Percentiles rank a stretch among this genome's conserved stretches.
phyloP scores from a whole-genome alignment of 192 early-diverging fungal species.

The Dissophora ornata region DNA sequence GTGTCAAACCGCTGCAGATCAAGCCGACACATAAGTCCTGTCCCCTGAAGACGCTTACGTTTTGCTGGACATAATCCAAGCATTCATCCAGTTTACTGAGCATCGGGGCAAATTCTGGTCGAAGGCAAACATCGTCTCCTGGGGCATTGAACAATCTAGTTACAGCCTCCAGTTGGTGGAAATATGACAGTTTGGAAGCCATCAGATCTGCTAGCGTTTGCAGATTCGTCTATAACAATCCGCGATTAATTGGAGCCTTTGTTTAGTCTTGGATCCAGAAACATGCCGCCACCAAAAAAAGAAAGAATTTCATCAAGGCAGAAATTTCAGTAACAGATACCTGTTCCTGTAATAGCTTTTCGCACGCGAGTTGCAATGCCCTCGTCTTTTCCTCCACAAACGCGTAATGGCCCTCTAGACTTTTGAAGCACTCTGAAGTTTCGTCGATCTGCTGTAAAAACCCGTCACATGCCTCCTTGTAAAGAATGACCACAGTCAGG shows the following conservation, averaged over 20 bases:
- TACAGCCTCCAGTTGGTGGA: constrained; percentile 87
- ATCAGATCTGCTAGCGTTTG: constrained; percentile 68
- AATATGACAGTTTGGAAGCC: constrained; percentile 74
- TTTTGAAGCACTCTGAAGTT: constrained; percentile 67
- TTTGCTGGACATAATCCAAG: constrained; percentile 76
- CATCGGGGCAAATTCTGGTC: constrained; percentile 83
- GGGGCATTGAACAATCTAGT: constrained; percentile 82
- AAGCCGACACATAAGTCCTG: too few species aligned
- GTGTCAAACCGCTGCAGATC: too few species aligned
- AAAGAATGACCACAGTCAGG: constrained; percentile 65
- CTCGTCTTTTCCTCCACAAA: constrained; percentile 84
- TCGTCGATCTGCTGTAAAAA: constrained; percentile 72
- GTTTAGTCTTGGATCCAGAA: not conserved
- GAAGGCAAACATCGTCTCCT: constrained; percentile 85
- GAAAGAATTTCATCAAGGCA: too few species aligned
- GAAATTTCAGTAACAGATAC: too few species aligned
- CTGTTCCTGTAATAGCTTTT: constrained; percentile 78
- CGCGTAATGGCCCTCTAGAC: constrained; percentile 75
- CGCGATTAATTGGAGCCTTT: not conserved
- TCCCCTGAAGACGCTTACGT: too few species aligned
- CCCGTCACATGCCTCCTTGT: constrained; percentile 72
- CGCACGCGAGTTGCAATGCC: constrained; percentile 83
- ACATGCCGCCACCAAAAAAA: not conserved
- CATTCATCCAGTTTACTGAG: constrained; percentile 83
- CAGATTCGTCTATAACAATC: constrained; percentile 62